These are phyloP conservation scores for Pythium phragmitis DNA, from an alignment of 352 stramenopile genomes.

Conservation along the genomic window DNA sequence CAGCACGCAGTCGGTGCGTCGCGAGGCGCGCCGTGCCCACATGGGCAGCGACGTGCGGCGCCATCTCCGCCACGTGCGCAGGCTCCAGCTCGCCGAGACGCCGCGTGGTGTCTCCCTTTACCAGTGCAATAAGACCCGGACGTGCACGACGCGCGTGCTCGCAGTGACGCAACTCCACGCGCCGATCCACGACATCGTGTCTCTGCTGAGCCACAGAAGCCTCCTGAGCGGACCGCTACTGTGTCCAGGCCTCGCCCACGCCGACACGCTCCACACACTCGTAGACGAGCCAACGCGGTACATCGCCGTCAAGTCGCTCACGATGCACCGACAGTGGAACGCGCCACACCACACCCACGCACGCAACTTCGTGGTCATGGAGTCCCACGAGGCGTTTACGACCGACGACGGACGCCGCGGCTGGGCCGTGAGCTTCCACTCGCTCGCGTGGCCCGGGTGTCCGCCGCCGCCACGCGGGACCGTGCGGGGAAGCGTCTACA, in stretches of 20 bases:
- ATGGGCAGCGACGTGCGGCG: background rate
- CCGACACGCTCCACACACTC: slow-evolving; percentile 16
- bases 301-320: slow-evolving; percentile 22
- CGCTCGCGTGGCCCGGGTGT: slow-evolving; percentile 21
- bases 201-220: slow-evolving; percentile 20
- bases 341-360: slow-evolving; percentile 6
- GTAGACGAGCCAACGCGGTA: slow-evolving; percentile 16
- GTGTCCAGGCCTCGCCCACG: slow-evolving; percentile 19
- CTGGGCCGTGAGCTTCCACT: slow-evolving; percentile 29
- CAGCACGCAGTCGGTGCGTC: slow-evolving; percentile 3
- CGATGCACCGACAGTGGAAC: slow-evolving; percentile 19
- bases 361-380: slow-evolving; percentile 20
- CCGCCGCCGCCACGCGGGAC: slow-evolving; percentile 1
- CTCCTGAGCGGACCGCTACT: slow-evolving; percentile 19
- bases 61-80: slow-evolving; percentile 6
- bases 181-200: slow-evolving; percentile 24
- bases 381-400: slow-evolving; percentile 17
- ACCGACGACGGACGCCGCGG: slow-evolving; percentile 20
- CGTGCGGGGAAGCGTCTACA: slow-evolving; percentile 29
- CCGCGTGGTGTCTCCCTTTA: slow-evolving; percentile 9
- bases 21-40: slow-evolving; percentile 15
- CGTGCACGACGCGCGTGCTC: slow-evolving; percentile 17
- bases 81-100: background rate
- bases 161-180: slow-evolving; percentile 16
- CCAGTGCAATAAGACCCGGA: slow-evolving; percentile 4